A percentile compares a stretch with the other conserved stretches of the same genome.
Evolutionary conservation across 192 early-diverging fungal species (phyloP).

Genomic region (Dimargaris verticillata): DNA sequence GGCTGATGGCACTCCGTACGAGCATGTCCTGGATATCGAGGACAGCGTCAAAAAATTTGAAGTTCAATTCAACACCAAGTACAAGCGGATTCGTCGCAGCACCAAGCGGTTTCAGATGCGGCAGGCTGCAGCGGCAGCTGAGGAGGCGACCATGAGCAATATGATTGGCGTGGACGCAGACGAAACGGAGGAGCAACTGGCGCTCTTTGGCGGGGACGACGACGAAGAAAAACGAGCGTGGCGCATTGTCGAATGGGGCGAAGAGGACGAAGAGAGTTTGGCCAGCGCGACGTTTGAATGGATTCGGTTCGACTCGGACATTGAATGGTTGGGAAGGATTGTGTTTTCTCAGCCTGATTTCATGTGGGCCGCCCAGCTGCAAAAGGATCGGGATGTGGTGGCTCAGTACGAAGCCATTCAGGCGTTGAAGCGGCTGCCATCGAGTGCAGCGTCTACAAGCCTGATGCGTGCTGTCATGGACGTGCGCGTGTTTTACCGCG

Average conservation of each 20-base stretch:
- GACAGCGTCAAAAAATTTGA: slow-evolving; percentile 60
- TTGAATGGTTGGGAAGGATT: slow-evolving; percentile 82
- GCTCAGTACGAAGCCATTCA: slow-evolving; percentile 81
- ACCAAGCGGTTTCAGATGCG: slow-evolving; percentile 55
- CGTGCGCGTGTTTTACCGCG: slow-evolving; percentile 64
- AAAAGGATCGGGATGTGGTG: slow-evolving; percentile 75
- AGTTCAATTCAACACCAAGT: slow-evolving; percentile 93
- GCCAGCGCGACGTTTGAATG: slow-evolving; percentile 68
- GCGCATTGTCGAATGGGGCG: slow-evolving; percentile 62
- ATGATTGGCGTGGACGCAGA: slow-evolving; percentile 28
- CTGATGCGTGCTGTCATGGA: slow-evolving; percentile 64
- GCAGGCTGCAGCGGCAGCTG: slow-evolving; percentile 49
- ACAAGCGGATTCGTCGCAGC: slow-evolving; percentile 83
- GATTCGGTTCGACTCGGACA: slow-evolving; percentile 88
- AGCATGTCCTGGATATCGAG: slow-evolving; percentile 69
- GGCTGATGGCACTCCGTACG: slow-evolving; percentile 68
- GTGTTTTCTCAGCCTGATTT: slow-evolving; percentile 76
- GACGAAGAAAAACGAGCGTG: slow-evolving; percentile 48
- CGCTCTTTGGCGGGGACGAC: slow-evolving; percentile 36
- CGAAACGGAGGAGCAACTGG: slow-evolving; percentile 23
- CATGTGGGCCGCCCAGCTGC: slow-evolving; percentile 90
- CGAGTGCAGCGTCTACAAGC: slow-evolving; percentile 49
- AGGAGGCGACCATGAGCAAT: slow-evolving; percentile 30
- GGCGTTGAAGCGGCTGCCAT: slow-evolving; percentile 42
- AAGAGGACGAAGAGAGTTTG: slow-evolving; percentile 53